phyloP scores from a whole-genome alignment of 2,329 filamentous ascomycete species.

The Penicillium sp. region DNA sequence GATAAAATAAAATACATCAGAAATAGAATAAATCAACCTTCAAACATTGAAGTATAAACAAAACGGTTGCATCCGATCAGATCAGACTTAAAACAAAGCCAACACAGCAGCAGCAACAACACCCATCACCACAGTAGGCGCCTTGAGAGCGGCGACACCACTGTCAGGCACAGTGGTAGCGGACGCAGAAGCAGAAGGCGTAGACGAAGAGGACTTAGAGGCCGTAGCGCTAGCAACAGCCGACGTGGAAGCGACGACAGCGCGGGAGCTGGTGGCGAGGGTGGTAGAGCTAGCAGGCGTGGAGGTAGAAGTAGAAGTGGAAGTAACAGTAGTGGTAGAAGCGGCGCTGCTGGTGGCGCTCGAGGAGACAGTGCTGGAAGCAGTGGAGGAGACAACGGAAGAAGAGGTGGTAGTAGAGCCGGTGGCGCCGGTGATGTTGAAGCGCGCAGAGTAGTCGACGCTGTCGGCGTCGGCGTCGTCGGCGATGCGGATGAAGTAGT shows the following conservation, averaged over 20 bases:
- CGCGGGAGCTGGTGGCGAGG: not conserved
- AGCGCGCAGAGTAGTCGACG: slow-evolving; percentile 52
- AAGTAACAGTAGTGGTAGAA: slow-evolving; percentile 11
- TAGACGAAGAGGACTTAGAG: slow-evolving; percentile 12
- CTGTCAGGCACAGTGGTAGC: slow-evolving; percentile 18
- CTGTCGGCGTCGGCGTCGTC: slow-evolving; percentile 40
- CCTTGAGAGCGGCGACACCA: slow-evolving; percentile 28
- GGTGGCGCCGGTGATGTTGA: slow-evolving; percentile 46
- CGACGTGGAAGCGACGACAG: not conserved
- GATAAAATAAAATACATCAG: not conserved
- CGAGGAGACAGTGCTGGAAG: slow-evolving; percentile 25
- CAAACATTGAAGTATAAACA: not conserved
- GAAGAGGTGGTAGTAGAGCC: slow-evolving; percentile 29
- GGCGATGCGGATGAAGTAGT: slow-evolving; percentile 54
- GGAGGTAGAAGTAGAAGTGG: slow-evolving; percentile 7
- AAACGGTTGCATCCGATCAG: not conserved
- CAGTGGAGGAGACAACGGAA: slow-evolving; percentile 24
- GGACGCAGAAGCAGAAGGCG: slow-evolving; percentile 18
- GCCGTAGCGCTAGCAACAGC: slow-evolving; percentile 14
- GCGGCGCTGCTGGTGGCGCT: slow-evolving; percentile 15
- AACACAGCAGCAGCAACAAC: slow-evolving; percentile 33
- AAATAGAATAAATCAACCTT: not conserved
- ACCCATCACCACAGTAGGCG: slow-evolving; percentile 34
- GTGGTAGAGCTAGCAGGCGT: not conserved
- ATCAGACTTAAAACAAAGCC: slow-evolving; percentile 30